Percentiles rank a stretch among this genome's conserved stretches.
Conservation (phyloP, 2,329 filamentous ascomycete genomes). For the Ophiostoma ips region DNA sequence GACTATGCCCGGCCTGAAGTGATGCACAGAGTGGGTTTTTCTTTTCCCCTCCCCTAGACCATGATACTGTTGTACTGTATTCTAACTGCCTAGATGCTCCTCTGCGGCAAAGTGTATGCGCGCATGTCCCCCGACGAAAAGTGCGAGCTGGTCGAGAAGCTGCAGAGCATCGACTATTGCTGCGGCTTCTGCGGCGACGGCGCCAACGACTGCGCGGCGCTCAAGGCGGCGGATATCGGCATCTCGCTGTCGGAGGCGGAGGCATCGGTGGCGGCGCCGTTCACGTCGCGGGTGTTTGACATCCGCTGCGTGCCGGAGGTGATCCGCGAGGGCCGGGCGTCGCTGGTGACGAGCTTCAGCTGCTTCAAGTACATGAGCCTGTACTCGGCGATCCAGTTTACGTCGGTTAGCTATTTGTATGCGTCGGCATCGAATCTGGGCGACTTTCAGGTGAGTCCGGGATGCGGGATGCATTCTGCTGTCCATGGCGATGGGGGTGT, state of each 20-base stretch:
- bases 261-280: slow-evolving; percentile 94
- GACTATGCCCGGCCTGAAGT: slow-evolving; percentile 78
- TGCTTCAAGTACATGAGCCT: slow-evolving; percentile 99
- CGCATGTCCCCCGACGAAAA: slow-evolving; percentile 99
- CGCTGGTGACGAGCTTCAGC: slow-evolving; percentile 95
- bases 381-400: slow-evolving; percentile 99
- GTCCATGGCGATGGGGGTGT: too few species aligned
- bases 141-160: slow-evolving; percentile 90
- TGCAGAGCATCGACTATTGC: slow-evolving; percentile 92
- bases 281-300: slow-evolving; percentile 89
- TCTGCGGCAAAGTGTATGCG: slow-evolving; percentile 84
- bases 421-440: slow-evolving; percentile 86
- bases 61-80: too few species aligned
- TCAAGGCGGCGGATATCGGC: slow-evolving; percentile 94
- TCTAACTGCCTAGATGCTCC: slow-evolving; percentile 49
- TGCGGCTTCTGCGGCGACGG: slow-evolving; percentile 95
- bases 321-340: slow-evolving; percentile 84
- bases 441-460: slow-evolving; percentile 49
- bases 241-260: slow-evolving; percentile 96
- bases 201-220: slow-evolving; percentile 90
- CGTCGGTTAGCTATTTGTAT: slow-evolving; percentile 91
- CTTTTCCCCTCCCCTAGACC: too few species aligned
- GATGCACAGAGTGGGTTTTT: slow-evolving; percentile 36
- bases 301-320: slow-evolving; percentile 90
- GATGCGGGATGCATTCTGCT: slow-evolving; percentile 49